Evolutionary conservation across 2,329 filamentous ascomycete genomes (phyloP), one percentile per base, ranked within the genome.

Genomic region (Ophiostoma sp.): DNA sequence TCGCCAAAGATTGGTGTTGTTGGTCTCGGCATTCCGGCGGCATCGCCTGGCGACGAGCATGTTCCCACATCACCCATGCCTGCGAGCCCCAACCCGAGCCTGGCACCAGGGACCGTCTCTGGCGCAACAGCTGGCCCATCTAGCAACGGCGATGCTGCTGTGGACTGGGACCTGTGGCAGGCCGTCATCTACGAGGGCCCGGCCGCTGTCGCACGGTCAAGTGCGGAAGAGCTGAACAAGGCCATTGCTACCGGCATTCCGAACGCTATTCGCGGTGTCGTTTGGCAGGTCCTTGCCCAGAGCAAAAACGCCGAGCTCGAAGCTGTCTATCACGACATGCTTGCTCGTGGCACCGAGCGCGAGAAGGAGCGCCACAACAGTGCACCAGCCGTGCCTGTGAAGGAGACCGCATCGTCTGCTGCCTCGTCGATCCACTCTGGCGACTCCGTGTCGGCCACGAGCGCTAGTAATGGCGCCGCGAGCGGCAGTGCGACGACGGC

Each of bases 101-200:
- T 98, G 61, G 91, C 94, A 0, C 95, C 95, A 0, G 95, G 95
- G 1, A 98, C 95, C 1, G 94, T 92, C 8, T 91, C 93, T 12
- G 95, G 95, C 6, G 89, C 95, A 57, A 91, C 91, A 31, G 90
- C 91, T 28, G 93, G 93, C 0, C 92, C 92, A 9, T 91, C 93
- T 2, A 89, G 90, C 28, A 87, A 91, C 75, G 83, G 84, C 17
- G 93, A 95, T 78, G 85, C 86, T 19, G 7, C 68, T 1, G 96
- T 99, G n/a, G 94, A 99, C 80, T 99, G 96, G 96, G 96, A 99
- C 81, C 84, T 99, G 52, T 99, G 96, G 96, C 95, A 99, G 80
- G 90, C 92, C 31, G 92, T 99, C 3, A 96, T 99, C 45, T 97
- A 98, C 77, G 93, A 98, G 83, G 96, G 96, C 0, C 94, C 95